phyloP scores from a whole-genome alignment of 257 asterid genomes.

The Solanum ahanhuiri region DNA sequence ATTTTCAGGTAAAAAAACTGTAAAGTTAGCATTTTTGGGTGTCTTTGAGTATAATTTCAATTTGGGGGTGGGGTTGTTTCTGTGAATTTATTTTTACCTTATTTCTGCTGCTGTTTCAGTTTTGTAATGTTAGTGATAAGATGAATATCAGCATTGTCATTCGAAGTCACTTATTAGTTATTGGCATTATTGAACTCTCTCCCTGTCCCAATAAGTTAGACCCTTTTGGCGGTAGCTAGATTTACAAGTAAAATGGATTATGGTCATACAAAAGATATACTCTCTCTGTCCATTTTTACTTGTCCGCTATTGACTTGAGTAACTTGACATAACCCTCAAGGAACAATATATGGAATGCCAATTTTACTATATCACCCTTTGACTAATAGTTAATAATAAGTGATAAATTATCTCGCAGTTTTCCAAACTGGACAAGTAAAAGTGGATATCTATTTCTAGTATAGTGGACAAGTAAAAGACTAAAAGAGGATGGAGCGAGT shows the following conservation, averaged over 20 bases:
- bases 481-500: background rate
- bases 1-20: conserved; percentile 22
- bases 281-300: background rate
- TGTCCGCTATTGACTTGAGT: background rate
- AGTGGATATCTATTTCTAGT: background rate
- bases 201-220: background rate
- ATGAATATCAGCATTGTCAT: background rate
- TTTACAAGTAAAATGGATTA: background rate
- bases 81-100: background rate
- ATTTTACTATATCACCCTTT: background rate
- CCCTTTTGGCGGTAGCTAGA: background rate
- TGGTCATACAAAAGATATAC: background rate
- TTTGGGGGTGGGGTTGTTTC: background rate
- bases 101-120: background rate
- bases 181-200: background rate
- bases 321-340: background rate
- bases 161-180: background rate
- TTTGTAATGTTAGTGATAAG: background rate
- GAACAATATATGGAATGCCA: background rate
- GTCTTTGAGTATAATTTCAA: background rate
- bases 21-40: background rate
- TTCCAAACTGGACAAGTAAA: background rate
- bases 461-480: background rate
- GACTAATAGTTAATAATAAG: background rate
- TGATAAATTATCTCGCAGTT: background rate